These are phyloP conservation scores for Stachybotrys echinatus DNA, from an alignment of 2,329 filamentous ascomycete species.

Conservation along the genomic window DNA sequence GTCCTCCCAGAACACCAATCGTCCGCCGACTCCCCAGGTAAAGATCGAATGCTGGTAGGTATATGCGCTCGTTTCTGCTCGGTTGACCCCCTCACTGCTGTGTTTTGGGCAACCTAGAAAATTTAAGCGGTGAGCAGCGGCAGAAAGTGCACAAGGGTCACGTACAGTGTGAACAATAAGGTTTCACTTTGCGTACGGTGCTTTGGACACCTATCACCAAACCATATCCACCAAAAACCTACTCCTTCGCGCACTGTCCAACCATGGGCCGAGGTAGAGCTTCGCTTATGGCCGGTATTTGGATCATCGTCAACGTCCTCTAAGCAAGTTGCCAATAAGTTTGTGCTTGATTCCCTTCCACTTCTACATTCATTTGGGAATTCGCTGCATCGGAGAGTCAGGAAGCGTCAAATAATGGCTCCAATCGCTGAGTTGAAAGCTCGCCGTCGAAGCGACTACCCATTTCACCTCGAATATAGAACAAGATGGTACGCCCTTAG, in stretches of 20 bases:
- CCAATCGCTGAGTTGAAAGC: constrained; percentile 43
- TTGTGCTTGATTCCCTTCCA: no score
- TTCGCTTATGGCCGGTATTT: neutral
- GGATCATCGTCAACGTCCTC: no score
- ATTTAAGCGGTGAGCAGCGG: constrained; percentile 20
- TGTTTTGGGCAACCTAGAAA: constrained; percentile 5
- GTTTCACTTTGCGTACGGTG: no score
- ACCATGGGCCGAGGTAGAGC: neutral
- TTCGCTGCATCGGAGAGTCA: no score
- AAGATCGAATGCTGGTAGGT: neutral
- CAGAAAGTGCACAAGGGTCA: constrained; percentile 17
- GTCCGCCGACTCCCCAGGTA: neutral
- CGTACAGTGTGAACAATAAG: no score
- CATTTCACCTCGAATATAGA: constrained; percentile 73
- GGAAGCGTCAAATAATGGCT: constrained; percentile 5
- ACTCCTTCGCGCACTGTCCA: neutral
- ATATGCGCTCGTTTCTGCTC: neutral
- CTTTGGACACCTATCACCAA: no score
- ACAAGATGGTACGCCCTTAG: constrained; percentile 83
- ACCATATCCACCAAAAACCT: no score
- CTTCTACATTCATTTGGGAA: no score
- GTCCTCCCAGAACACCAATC: neutral
- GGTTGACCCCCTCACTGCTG: neutral
- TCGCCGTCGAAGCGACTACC: constrained; percentile 67
- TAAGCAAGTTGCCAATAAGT: no score